A percentile compares a stretch with the other conserved stretches of the same genome.
These are phyloP conservation scores for Aspergillus sergii DNA, from an alignment of 2,329 filamentous ascomycete species.

Conservation along the genomic window DNA sequence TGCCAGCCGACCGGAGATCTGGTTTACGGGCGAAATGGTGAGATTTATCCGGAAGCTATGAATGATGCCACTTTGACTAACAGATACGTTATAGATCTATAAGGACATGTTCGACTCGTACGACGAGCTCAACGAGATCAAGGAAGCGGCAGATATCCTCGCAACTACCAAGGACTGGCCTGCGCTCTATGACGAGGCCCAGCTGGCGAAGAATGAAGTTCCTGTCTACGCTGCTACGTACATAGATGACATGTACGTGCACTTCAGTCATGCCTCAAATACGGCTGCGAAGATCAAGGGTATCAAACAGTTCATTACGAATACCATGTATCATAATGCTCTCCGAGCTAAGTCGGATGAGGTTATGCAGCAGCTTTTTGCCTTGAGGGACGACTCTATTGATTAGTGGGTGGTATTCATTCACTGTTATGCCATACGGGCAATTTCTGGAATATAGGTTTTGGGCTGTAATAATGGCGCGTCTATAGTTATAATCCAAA, in stretches of 20 bases:
- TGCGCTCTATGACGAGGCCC: constrained; percentile 71
- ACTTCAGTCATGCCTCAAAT: constrained; percentile 71
- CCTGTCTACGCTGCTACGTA: constrained; percentile 85
- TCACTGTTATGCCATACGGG: background rate
- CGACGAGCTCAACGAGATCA: constrained; percentile 70
- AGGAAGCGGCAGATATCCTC: constrained; percentile 69
- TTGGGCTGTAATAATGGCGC: background rate
- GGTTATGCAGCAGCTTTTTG: constrained; percentile 75
- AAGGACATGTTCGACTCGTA: constrained; percentile 83
- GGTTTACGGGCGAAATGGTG: constrained; percentile 88
- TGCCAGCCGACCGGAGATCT: constrained; percentile 57
- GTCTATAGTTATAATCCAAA: background rate
- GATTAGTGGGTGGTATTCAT: constrained; percentile 44
- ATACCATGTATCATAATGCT: constrained; percentile 84
- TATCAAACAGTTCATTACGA: constrained; percentile 81
- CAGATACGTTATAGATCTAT: constrained; percentile 58
- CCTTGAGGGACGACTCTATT: constrained; percentile 69
- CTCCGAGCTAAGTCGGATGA: constrained; percentile 73
- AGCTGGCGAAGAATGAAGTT: constrained; percentile 74
- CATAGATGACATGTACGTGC: constrained; percentile 90
- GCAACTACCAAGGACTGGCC: constrained; percentile 73
- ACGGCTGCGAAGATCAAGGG: constrained; percentile 75
- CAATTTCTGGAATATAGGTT: background rate
- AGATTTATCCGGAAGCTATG: constrained; percentile 3
- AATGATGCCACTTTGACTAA: background rate